A percentile compares a stretch with the other conserved stretches of the same genome.
phyloP scores from a whole-genome alignment of 1,284 basidiomycete species.

The Inonotus obliquus region DNA sequence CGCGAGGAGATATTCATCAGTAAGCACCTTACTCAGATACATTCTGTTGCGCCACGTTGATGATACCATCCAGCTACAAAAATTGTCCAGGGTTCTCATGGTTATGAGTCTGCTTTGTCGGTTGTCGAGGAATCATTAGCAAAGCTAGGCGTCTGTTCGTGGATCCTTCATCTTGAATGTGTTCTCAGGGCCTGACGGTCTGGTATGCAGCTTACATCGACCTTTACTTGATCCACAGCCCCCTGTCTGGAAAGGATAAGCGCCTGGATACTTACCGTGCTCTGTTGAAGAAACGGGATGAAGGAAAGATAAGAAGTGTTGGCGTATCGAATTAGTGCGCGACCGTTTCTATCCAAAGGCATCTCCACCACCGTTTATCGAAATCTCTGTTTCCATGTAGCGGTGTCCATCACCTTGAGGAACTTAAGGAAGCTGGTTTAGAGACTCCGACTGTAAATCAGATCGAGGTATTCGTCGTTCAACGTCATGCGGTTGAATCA shows the following conservation, averaged over 20 bases:
- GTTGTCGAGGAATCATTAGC: slow-evolving; percentile 38
- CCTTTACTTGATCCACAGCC: slow-evolving; percentile 51
- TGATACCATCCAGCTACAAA: slow-evolving; percentile 39
- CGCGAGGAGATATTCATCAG: slow-evolving; percentile 46
- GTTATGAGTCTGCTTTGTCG: slow-evolving; percentile 34
- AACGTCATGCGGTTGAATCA: not conserved
- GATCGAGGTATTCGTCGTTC: slow-evolving; percentile 31
- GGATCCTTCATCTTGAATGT: not conserved
- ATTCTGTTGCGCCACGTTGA: not conserved
- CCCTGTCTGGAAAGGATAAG: slow-evolving; percentile 34
- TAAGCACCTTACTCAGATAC: slow-evolving; percentile 15
- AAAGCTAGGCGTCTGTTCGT: slow-evolving; percentile 35
- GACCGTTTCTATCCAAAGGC: not conserved
- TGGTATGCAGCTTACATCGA: slow-evolving; percentile 41
- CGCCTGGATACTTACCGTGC: slow-evolving; percentile 41
- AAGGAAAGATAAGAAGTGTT: slow-evolving; percentile 45
- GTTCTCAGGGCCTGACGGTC: not conserved
- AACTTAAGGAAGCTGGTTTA: slow-evolving; percentile 38
- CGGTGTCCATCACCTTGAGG: slow-evolving; percentile 45
- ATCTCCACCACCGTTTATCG: not conserved
- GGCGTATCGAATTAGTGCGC: slow-evolving; percentile 57
- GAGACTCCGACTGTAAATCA: slow-evolving; percentile 46
- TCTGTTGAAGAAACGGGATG: slow-evolving; percentile 36
- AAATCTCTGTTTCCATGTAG: slow-evolving; percentile 21
- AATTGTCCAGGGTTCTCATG: slow-evolving; percentile 33